A percentile compares a stretch with the other conserved stretches of the same genome.
phyloP scores from a whole-genome alignment of 2,329 filamentous ascomycete species.

The Talaromyces verruculosus region DNA sequence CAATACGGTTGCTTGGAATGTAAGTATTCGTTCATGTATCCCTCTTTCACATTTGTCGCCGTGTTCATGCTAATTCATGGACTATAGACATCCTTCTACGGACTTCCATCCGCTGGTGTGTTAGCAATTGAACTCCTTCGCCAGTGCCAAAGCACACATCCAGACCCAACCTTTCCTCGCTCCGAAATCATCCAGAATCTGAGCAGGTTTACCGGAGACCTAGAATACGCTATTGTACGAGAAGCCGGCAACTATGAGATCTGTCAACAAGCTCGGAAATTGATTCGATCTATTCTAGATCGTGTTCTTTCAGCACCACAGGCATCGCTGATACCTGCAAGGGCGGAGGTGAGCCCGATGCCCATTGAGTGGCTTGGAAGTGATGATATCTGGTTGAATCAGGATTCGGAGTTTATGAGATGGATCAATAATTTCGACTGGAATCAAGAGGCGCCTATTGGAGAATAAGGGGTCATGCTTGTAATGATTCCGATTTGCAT shows the following conservation, averaged over 20 bases:
- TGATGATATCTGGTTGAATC: slow-evolving; percentile 19
- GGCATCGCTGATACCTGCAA: background rate
- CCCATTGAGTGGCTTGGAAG: slow-evolving; percentile 19
- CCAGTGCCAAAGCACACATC: slow-evolving; percentile 20
- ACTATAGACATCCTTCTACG: slow-evolving; percentile 24
- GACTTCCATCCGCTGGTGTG: slow-evolving; percentile 31
- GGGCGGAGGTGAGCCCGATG: slow-evolving; percentile 5
- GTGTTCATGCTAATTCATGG: background rate
- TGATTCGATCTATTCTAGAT: slow-evolving; percentile 28
- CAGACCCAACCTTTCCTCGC: slow-evolving; percentile 25
- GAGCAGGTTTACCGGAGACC: slow-evolving; percentile 29
- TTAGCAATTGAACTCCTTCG: slow-evolving; percentile 32
- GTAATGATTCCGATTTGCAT: background rate
- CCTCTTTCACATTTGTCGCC: background rate
- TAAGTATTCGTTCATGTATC: background rate
- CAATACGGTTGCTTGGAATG: slow-evolving; percentile 25
- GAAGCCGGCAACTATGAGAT: slow-evolving; percentile 30
- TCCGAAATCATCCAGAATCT: slow-evolving; percentile 33
- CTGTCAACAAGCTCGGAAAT: slow-evolving; percentile 27
- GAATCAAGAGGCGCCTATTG: slow-evolving; percentile 10
- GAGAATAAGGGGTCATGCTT: background rate
- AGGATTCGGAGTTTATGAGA: slow-evolving; percentile 20
- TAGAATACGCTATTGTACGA: slow-evolving; percentile 26
- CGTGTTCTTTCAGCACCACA: slow-evolving; percentile 21
- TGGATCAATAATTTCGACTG: slow-evolving; percentile 21